Conservation (phyloP, 2,329 filamentous ascomycete genomes). For the Neonectria faginata region DNA sequence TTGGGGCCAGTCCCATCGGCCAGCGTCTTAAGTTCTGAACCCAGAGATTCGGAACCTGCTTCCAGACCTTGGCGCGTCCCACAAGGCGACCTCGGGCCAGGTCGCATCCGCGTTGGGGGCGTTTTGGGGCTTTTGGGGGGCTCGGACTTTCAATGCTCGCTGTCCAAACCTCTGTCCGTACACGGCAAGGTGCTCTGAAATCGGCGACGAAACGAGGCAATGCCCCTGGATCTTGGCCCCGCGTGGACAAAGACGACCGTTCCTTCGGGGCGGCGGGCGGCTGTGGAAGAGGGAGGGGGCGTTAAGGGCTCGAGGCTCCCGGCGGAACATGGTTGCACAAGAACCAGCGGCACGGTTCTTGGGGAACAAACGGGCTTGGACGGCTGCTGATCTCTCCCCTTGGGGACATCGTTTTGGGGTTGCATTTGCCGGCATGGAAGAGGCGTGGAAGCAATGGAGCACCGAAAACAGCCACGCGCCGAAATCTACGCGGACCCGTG, state of each 20-base stretch:
- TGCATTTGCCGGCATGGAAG: conserved; percentile 5
- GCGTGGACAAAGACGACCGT: conserved; percentile 1
- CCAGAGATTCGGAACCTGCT: conserved; percentile 14
- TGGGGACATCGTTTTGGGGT: neutral
- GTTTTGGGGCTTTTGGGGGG: neutral
- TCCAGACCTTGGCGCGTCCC: conserved; percentile 8
- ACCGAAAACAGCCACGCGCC: conserved; percentile 1
- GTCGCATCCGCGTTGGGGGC: neutral
- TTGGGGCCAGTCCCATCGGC: neutral
- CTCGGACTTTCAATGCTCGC: conserved; percentile 1
- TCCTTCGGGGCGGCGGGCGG: neutral
- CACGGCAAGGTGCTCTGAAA: neutral
- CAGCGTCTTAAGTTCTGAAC: neutral
- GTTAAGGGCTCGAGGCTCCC: too few species aligned
- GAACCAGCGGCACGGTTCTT: conserved; percentile 15
- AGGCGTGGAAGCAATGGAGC: conserved; percentile 4
- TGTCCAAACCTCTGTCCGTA: neutral
- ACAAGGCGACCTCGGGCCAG: conserved; percentile 4
- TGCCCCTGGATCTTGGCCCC: neutral
- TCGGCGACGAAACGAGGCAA: neutral
- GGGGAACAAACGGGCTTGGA: neutral
- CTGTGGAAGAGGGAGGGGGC: neutral
- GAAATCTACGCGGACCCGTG: conserved; percentile 26
- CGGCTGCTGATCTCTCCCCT: neutral
- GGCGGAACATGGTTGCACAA: neutral